These are phyloP conservation scores for Sporobolomyces phaffii DNA, from an alignment of 768 basidiomycete species.

Conservation along the genomic window DNA sequence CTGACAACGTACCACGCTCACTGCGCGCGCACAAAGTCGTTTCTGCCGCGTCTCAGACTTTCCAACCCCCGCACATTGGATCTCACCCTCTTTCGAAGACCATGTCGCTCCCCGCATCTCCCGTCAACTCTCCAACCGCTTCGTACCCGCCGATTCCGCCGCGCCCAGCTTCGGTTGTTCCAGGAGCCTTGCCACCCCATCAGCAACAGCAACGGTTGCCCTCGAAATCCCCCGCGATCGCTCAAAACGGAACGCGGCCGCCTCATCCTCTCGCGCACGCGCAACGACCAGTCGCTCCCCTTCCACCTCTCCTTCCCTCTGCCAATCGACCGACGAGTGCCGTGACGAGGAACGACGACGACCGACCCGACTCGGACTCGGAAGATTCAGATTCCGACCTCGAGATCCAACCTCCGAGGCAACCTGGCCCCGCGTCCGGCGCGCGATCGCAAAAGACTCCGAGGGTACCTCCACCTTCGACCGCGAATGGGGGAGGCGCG, in stretches of 20 bases:
- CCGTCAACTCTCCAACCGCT: not conserved
- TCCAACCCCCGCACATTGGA: conserved; percentile 20
- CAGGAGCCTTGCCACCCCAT: not conserved
- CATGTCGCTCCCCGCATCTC: conserved; percentile 29
- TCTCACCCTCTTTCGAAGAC: conserved; percentile 36
- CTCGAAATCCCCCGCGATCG: not conserved
- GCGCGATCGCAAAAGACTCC: not conserved
- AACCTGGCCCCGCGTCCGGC: not conserved
- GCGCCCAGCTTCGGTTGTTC: not conserved
- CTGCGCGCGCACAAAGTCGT: not conserved
- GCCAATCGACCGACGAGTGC: no score
- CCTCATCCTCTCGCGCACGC: conserved; percentile 3
- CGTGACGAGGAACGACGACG: no score
- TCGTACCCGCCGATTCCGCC: not conserved
- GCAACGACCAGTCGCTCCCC: no score
- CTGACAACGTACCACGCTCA: no score
- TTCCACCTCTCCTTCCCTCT: no score
- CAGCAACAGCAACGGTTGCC: not conserved
- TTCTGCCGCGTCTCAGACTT: not conserved
- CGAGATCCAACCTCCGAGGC: not conserved
- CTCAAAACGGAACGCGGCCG: not conserved
- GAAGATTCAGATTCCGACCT: conserved; percentile 18
- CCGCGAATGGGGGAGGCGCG: not conserved
- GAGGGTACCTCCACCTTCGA: conserved; percentile 1
- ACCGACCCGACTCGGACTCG: conserved; percentile 13